Base-by-base conservation (phyloP, 2,329 filamentous ascomycete genomes). In the Leptographium wingfieldii region DNA sequence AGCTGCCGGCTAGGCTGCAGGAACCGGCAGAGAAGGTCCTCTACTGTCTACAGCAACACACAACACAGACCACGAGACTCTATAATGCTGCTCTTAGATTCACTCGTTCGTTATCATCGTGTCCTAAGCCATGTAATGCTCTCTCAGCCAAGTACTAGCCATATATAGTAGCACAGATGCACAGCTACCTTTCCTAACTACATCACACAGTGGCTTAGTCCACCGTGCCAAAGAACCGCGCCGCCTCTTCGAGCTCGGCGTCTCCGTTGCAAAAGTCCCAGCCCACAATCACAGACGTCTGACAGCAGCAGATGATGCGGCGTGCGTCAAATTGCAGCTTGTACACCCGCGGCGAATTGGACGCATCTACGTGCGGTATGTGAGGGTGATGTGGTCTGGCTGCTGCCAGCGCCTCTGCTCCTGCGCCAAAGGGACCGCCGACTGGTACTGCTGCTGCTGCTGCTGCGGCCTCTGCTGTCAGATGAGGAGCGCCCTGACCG, bases 251-350 rank as follows among this genome's bases (percentile, higher is more conserved):
- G 58, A 96, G 81, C 66, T 95, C 87, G 59, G 81, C 73, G 65
- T 99, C 92, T 5, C 84, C 87, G 66, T 91, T 90, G 61, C 91
- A 94, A 78, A 97, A 99, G 72, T 99, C 94, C 94, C 94, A 99
- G 0, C 92, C 94, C 0, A 97, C 90, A 68, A 99, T 97, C 19
- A 87, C 84, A 48, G 86, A 86, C 60, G 94, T 90, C 71, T 97
- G 92, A 64, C 88, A 94, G 70, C 92, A 96, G 74, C 92, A 96
- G 59, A 99, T 87, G 66, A 99, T 95, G 67, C 92, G 85, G 27
- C 91, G 82, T 0, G 91, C 89, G 69, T 99, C 94, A 66, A 96
- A 99, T 71, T 99, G 94, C 43, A 97, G 78, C 73, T 99, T 99
- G 77, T 97, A 99, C 3, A 99, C 88, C 29, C 94, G 74, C 9